Evolutionary conservation across 2,329 filamentous ascomycete species (phyloP), one percentile per base, ranked within the genome.

Genomic region (Cladosporium halotolerans): DNA sequence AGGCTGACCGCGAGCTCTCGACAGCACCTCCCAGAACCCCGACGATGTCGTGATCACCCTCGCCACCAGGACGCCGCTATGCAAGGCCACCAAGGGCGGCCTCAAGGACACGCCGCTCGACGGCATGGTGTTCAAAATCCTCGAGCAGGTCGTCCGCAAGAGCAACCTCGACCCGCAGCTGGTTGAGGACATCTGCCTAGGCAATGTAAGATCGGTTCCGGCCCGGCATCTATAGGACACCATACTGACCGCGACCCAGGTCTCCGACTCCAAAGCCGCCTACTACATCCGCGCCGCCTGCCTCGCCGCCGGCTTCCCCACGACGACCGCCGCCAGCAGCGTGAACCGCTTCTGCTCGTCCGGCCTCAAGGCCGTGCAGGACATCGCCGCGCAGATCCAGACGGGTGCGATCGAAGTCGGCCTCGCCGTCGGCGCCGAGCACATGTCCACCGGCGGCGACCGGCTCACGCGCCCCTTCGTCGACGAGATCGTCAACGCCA

Each of bases 341-440:
- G 79, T 95, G 55, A 97, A 97, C 79, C 86, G 93, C 57, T 97
- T 99, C 84, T 99, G 93, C 80, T 95, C 89, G 36, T 96, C 91
- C 0, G 93, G 93, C 34, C 84, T 99, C 60, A 95, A 96, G 74
- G 91, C 93, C 54, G 88, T 91, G 4, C 91, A 95, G 72, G 90
- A 96, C 67, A 95, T 99, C 61, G 91, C 93, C 47, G 86, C 93
- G 74, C 82, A 90, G 69, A 96, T 99, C 71, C 71, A 79, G 55
- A 75, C 77, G 47, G 90, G 91, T 57, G 81, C 81, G 62, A 97
- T 99, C 70, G 86, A 95, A 55, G 72, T 95, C 59, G 93, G 93
- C 63, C 76, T 99, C 57, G 92, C 91, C 13, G 73, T 95, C 43
- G 93, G 93, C 50, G 90, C 88, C 49, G 93, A 99, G 76, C 81